These are phyloP conservation scores for Oldenlandia corymbosa DNA, from an alignment of 257 asterid species.

Conservation along the genomic window DNA sequence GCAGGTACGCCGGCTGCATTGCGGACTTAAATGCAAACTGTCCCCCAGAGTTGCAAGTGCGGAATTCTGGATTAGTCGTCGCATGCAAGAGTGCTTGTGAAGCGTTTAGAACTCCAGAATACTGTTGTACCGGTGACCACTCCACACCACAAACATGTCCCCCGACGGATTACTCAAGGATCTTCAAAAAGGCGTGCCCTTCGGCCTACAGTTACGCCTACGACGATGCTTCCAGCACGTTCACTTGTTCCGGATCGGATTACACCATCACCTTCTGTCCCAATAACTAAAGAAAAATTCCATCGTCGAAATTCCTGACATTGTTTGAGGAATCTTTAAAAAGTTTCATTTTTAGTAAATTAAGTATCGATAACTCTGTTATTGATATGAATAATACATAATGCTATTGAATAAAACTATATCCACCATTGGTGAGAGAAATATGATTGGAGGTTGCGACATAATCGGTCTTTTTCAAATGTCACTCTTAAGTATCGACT, in stretches of 20 bases:
- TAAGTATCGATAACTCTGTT: too few relatives aligned
- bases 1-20: constrained; percentile 62
- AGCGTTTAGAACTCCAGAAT: constrained; percentile 51
- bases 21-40: constrained; percentile 43
- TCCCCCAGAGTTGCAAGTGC: constrained; percentile 53
- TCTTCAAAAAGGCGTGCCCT: constrained; percentile 82
- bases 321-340: too few relatives aligned
- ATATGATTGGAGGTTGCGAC: too few relatives aligned
- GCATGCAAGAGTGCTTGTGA: constrained; percentile 85
- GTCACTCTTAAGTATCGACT: too few relatives aligned
- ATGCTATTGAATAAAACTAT: too few relatives aligned
- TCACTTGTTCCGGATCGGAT: constrained; percentile 61
- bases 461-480: too few relatives aligned
- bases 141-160: constrained; percentile 57
- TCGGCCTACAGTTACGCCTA: constrained; percentile 91
- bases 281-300: background rate
- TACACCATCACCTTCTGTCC: constrained; percentile 86
- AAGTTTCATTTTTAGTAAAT: too few relatives aligned
- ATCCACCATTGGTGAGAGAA: too few relatives aligned
- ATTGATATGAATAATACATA: too few relatives aligned
- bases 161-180: constrained; percentile 58
- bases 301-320: too few relatives aligned
- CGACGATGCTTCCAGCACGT: constrained; percentile 71
- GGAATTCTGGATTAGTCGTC: constrained; percentile 39
- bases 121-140: constrained; percentile 75